These are phyloP conservation scores for Panicum hallii DNA, from an alignment of 202 grass and related monocot genomes.

Conservation along the genomic window DNA sequence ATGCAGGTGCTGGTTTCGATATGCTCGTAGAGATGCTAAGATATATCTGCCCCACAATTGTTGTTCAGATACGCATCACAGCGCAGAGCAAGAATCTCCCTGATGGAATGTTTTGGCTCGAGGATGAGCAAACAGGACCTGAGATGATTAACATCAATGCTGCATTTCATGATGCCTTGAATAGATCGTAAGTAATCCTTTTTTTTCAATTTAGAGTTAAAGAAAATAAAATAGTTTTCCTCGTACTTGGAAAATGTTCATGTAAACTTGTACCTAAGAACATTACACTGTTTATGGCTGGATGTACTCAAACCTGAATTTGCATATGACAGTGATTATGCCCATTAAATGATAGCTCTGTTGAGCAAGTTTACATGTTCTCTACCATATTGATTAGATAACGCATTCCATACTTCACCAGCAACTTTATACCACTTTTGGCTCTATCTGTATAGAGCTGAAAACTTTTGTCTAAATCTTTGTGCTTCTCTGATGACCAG, in stretches of 20 bases:
- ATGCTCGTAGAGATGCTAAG: slow-evolving; percentile 81
- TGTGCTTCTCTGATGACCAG: background rate
- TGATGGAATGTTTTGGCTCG: slow-evolving; percentile 82
- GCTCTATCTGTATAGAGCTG: slow-evolving; percentile 2
- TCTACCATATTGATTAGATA: background rate
- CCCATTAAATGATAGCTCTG: background rate
- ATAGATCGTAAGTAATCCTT: slow-evolving; percentile 65
- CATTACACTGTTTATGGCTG: background rate
- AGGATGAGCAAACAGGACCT: slow-evolving; percentile 46
- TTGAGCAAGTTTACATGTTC: background rate
- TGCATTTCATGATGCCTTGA: slow-evolving; percentile 58
- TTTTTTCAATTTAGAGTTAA: slow-evolving; percentile 12
- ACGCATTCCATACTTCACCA: background rate
- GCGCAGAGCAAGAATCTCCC: slow-evolving; percentile 79
- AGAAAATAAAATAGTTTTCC: background rate
- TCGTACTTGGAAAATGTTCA: slow-evolving; percentile 18
- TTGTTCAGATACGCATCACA: slow-evolving; percentile 73
- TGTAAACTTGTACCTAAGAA: background rate
- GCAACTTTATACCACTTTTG: background rate
- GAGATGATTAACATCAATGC: slow-evolving; percentile 61
- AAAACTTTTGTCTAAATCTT: background rate
- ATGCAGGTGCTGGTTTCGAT: slow-evolving; percentile 87
- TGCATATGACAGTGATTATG: background rate
- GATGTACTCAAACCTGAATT: background rate
- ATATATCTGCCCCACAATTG: slow-evolving; percentile 71